Base-by-base conservation (phyloP, 2,329 filamentous ascomycete genomes). In the Venturia asperata region DNA sequence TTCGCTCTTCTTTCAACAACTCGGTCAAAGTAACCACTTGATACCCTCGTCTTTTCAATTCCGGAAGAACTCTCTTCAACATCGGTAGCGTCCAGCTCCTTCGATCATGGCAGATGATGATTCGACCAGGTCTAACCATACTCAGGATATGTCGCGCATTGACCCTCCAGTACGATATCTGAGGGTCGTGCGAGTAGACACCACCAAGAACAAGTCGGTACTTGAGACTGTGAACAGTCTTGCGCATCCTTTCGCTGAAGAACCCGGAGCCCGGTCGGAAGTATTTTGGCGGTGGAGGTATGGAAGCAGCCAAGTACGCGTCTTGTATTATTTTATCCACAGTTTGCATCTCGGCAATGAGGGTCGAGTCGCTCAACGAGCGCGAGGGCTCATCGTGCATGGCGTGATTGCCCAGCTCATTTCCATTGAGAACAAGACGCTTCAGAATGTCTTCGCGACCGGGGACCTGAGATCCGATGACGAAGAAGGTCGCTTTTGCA, bases 171-270 rank as follows among this genome's bases (percentile, higher is more conserved):
- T 83, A 87, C 11, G 80, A 80, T 66, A 96, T 87, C 80, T 95
- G 91, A n/a, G 92, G 87, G 77, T 96, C 92, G 77, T 96, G 91
- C 5, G 92, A 92, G 76, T 95, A 96, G 49, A 96, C 87, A 74
- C 86, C 87, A 2, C 92, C 92, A 47, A 96, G 78, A n/a, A 92
- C 87, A 63, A 94, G 80, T 62, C 82, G 80, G 75, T 91, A 92
- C 4, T 86, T 87, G 67, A 91, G 73, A 63, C 77, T 79, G 42
- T 77, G 76, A 9, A 91, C 76, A 43, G 88, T 73, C 42, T 72
- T 72, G 19, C 89, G 80, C 86, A 96, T 92, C 21, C 83, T 75
- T 52, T 79, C 78, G 71, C 83, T 91, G 78, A 96, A 96, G 74
- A 95, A 87, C 17, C 92, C 92, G 0, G 88, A 92, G 0, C 92